A percentile compares a stretch with the other conserved stretches of the same genome.
Evolutionary conservation across 1,284 basidiomycete species (phyloP).

Genomic region (Ceratobasidium sp.): DNA sequence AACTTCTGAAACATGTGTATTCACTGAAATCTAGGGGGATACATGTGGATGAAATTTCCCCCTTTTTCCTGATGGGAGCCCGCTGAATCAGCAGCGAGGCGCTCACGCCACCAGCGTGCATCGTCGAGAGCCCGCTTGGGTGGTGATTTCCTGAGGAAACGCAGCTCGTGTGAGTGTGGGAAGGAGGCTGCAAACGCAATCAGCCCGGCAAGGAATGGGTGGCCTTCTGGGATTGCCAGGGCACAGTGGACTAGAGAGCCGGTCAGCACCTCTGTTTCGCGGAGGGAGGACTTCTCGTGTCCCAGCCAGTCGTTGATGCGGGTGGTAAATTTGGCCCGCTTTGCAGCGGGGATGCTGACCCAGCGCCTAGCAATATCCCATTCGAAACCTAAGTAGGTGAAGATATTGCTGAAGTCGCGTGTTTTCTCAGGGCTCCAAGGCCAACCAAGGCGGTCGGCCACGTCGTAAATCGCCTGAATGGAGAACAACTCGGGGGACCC

Average conservation of each 20-base stretch:
- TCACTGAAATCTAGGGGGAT: no score
- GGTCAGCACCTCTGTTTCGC: constrained; percentile 12
- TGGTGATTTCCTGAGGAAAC: no score
- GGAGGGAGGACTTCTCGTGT: neutral
- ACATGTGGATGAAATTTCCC: no score
- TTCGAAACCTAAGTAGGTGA: constrained; percentile 59
- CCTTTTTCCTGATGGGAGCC: no score
- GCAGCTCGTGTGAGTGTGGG: neutral
- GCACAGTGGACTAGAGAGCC: constrained; percentile 38
- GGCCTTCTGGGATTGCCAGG: constrained; percentile 15
- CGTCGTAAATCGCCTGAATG: constrained; percentile 50
- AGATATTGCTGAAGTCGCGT: constrained; percentile 50
- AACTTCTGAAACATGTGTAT: no score
- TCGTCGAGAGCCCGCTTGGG: neutral
- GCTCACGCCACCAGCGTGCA: constrained; percentile 15
- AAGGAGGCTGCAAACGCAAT: constrained; percentile 16
- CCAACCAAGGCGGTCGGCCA: constrained; percentile 54
- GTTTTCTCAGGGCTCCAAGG: constrained; percentile 58
- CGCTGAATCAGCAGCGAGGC: neutral
- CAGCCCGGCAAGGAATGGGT: constrained; percentile 8
- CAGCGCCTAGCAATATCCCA: constrained; percentile 53
- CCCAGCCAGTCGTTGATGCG: no score
- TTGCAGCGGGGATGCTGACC: neutral
- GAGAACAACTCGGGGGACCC: constrained; percentile 40
- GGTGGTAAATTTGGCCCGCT: constrained; percentile 8